Evolutionary conservation across 805 yeast species (phyloP), one percentile per base, ranked within the genome.

Genomic region (Cyberlindnera amylophila): DNA sequence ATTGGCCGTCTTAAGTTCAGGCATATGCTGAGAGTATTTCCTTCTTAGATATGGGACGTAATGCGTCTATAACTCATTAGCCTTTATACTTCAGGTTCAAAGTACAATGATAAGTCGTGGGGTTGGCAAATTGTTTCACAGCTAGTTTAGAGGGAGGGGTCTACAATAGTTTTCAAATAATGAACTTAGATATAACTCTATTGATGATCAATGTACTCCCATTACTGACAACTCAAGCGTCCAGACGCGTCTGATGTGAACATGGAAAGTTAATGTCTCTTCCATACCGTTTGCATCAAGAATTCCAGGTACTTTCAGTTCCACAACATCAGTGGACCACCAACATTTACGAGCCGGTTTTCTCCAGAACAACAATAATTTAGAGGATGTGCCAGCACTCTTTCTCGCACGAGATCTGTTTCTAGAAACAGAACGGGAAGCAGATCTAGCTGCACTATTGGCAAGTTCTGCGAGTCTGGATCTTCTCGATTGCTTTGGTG

Each of bases 301-400:
- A 16, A 65, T 45, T 2, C 58, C 63, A 5, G 62, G 63, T 14
- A 69, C 61, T 16, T 57, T 65, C 44, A 66, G 66, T 34, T 77
- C 80, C 16, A 77, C 63, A 23, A 64, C 69, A 34, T 79, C 77
- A 59, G 80, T 78, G 6, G 86, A 74, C 99, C 99, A 93, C 99
- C 99, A 93, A 67, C 99, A 93, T 61, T 93, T 93, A 58, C 98
- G 76, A 2, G 99, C 99, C 1, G 99, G 99, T 60, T 93, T 93
- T 49, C 96, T 76, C 98, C 99, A 93, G 59, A 93, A 93, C 39
- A 93, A 67, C 29, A 93, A 70, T 39, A 93, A 72, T 62, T 93
- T 93, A 52, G 71, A 78, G 50, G 55, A 67, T 52, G 52, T 66
- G 46, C 63, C 65, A 18, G 71, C 63, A 50, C 66, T 65, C 46